Percentiles rank a stretch among this genome's conserved stretches.
Evolutionary conservation across 306 rosid genomes (phyloP).

Genomic region (Vigna trinervia): DNA sequence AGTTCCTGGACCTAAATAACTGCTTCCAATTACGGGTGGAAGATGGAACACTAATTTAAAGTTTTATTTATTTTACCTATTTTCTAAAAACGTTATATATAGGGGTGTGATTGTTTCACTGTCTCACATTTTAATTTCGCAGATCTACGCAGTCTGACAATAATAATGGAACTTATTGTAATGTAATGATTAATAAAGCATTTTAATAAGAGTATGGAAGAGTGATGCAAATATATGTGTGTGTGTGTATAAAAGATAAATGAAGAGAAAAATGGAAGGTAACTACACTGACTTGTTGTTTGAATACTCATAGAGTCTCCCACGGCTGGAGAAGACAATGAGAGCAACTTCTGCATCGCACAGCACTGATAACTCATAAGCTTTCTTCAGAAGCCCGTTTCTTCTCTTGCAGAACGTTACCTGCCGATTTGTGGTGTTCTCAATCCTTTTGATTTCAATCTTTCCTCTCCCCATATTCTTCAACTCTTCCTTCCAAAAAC

Average conservation of each 20-base stretch:
- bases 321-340: constrained; percentile 91
- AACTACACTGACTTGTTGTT: constrained; percentile 67
- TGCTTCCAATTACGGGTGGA: neutral
- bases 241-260: too few species aligned
- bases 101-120: neutral
- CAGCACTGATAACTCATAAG: constrained; percentile 89
- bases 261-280: too few species aligned
- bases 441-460: constrained; percentile 95
- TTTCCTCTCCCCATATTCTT: constrained; percentile 86
- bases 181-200: neutral
- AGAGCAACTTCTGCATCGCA: constrained; percentile 96
- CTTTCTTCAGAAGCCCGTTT: constrained; percentile 90
- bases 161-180: constrained; percentile 10
- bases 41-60: neutral
- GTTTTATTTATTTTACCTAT: neutral
- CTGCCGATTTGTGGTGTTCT: constrained; percentile 86
- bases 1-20: neutral
- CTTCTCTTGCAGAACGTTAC: constrained; percentile 97
- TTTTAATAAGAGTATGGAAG: neutral
- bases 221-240: neutral
- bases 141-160: neutral
- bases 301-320: constrained; percentile 88
- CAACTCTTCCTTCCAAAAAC: neutral
- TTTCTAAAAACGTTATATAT: neutral
- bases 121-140: constrained; percentile 5